Percentiles rank a stretch among this genome's conserved stretches.
phyloP scores from a whole-genome alignment of 73 alveolate species.

The Uronychia setigera region DNA sequence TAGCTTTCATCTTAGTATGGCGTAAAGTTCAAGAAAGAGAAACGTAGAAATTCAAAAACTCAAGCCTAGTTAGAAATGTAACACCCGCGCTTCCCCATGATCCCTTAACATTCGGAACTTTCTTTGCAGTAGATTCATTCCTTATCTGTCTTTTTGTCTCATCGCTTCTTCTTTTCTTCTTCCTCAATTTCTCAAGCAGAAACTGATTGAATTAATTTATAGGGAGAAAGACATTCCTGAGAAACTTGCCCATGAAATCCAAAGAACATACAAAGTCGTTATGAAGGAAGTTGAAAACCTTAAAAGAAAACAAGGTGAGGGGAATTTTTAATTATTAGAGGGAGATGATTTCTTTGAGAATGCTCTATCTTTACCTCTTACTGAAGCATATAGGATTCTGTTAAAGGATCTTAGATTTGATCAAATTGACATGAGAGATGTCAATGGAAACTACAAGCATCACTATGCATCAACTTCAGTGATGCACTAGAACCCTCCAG shows the following conservation, averaged over 20 bases:
- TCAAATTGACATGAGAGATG: constrained; percentile 77
- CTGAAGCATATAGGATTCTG: constrained; percentile 74
- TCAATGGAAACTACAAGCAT: constrained; percentile 43
- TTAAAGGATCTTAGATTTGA: constrained; percentile 85
- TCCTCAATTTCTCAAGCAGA: no score
- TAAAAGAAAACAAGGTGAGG: constrained; percentile 44
- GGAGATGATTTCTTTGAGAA: constrained; percentile 49
- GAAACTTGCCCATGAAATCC: constrained; percentile 52
- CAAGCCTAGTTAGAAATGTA: no score
- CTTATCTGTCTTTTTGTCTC: no score
- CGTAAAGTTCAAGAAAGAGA: no score
- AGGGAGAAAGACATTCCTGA: constrained; percentile 55
- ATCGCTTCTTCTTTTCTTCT: no score
- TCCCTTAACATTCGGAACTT: no score
- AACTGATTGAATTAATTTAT: no score
- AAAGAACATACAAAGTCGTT: constrained; percentile 71
- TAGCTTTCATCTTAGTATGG: no score
- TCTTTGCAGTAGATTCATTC: no score
- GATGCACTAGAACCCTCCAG: constrained; percentile 54
- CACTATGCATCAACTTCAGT: constrained; percentile 48
- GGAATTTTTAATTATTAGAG: constrained; percentile 26
- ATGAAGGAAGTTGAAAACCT: constrained; percentile 69
- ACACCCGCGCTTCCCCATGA: no score
- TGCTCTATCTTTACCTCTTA: constrained; percentile 80
- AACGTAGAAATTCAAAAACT: no score